Conservation (phyloP, 768 basidiomycete genomes). For the Lanmaoa rubissima region DNA sequence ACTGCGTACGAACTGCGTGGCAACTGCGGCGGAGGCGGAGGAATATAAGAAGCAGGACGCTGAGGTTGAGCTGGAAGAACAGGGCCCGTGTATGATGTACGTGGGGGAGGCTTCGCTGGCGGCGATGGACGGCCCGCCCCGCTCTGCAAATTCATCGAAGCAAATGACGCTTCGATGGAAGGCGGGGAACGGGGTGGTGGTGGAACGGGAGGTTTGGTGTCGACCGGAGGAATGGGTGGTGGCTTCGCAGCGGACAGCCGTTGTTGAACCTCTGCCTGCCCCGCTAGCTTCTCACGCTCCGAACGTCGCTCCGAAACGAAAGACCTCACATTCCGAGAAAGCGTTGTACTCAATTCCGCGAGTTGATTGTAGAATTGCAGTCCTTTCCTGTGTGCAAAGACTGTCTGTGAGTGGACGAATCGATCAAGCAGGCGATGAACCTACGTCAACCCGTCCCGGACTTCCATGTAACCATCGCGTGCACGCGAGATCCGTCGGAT, state of each 20-base stretch:
- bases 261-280: slow-evolving; percentile 71
- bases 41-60: slow-evolving; percentile 19
- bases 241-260: slow-evolving; percentile 48
- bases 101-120: slow-evolving; percentile 28
- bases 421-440: slow-evolving; percentile 31
- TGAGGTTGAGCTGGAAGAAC: slow-evolving; percentile 17
- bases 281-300: slow-evolving; percentile 68
- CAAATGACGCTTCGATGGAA: slow-evolving; percentile 50
- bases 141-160: slow-evolving; percentile 51
- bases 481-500: slow-evolving; percentile 71
- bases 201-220: slow-evolving; percentile 50
- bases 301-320: slow-evolving; percentile 63
- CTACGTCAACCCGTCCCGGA: slow-evolving; percentile 78
- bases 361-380: slow-evolving; percentile 87
- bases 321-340: slow-evolving; percentile 55
- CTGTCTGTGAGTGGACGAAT: slow-evolving; percentile 6
- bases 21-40: slow-evolving; percentile 27
- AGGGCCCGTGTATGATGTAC: slow-evolving; percentile 25
- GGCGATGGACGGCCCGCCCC: slow-evolving; percentile 28
- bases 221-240: slow-evolving; percentile 36
- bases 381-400: slow-evolving; percentile 60
- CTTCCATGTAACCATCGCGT: slow-evolving; percentile 82
- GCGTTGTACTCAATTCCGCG: slow-evolving; percentile 53
- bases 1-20: slow-evolving; percentile 25
- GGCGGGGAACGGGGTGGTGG: slow-evolving; percentile 42